Percentiles rank a stretch among this genome's conserved stretches.
phyloP scores from a whole-genome alignment of 2,329 filamentous ascomycete genomes.

The Xylaria multiplex region DNA sequence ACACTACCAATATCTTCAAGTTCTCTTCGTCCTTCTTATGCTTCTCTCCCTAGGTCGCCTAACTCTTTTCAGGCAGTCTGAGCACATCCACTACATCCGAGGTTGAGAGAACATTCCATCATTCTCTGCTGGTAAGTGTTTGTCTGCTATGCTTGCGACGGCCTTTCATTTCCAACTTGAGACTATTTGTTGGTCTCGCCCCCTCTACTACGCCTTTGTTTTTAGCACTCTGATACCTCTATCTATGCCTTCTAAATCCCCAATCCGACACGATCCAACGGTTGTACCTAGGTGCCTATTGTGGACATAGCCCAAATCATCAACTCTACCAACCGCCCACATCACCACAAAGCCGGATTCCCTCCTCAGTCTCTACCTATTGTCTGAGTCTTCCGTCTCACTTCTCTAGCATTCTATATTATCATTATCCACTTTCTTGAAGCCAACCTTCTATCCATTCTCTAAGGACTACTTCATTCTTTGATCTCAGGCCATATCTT shows the following conservation, averaged over 20 bases:
- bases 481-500: background rate
- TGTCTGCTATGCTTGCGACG: background rate
- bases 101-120: background rate
- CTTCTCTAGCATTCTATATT: background rate
- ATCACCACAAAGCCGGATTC: background rate
- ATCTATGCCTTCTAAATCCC: constrained; percentile 1
- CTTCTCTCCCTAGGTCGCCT: background rate
- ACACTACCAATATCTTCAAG: background rate
- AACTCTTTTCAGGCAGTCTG: background rate
- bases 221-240: background rate
- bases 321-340: background rate
- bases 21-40: background rate
- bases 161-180: background rate
- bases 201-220: constrained; percentile 2
- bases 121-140: constrained; percentile 9
- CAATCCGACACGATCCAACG: constrained; percentile 3
- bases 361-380: background rate
- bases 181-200: background rate
- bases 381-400: background rate
- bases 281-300: constrained; percentile 1
- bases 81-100: background rate
- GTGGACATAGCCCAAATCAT: background rate
- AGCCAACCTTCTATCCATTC: background rate
- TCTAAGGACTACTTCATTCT: background rate
- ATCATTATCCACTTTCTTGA: background rate